phyloP scores from a whole-genome alignment of 2,329 filamentous ascomycete genomes.

The Ophiostoma angusticollis region DNA sequence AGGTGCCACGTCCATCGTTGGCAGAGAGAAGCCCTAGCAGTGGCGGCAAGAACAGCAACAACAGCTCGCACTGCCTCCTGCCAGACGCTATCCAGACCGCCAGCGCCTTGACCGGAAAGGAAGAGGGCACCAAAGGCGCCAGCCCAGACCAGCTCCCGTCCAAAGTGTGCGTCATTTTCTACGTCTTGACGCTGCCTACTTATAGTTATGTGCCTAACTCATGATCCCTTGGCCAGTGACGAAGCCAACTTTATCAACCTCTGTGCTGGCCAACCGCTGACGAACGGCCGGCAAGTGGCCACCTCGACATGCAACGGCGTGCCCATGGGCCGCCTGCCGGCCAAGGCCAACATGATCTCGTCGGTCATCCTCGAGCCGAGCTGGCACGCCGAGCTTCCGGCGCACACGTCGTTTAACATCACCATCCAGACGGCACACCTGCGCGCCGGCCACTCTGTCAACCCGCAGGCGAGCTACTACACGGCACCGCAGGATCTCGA shows the following conservation, averaged over 20 bases:
- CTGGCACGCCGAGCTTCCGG: constrained; percentile 26
- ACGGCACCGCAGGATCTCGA: constrained; percentile 39
- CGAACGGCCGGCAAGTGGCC: constrained; percentile 39
- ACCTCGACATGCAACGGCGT: constrained; percentile 44
- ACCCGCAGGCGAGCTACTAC: constrained; percentile 41
- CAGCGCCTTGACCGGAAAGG: constrained; percentile 27
- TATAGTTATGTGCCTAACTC: too few relatives aligned
- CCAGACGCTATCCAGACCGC: constrained; percentile 29
- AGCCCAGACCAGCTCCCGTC: constrained; percentile 26
- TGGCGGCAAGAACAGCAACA: too few relatives aligned
- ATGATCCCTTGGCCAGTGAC: too few relatives aligned
- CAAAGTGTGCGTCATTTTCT: constrained; percentile 23
- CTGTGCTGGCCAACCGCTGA: constrained; percentile 39
- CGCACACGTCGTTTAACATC: constrained; percentile 33
- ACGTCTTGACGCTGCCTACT: too few relatives aligned
- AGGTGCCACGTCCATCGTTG: too few relatives aligned
- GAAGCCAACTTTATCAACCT: constrained; percentile 43
- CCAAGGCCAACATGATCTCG: constrained; percentile 39
- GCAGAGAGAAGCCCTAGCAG: too few relatives aligned
- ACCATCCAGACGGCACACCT: constrained; percentile 35
- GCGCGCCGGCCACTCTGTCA: constrained; percentile 39
- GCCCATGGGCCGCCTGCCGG: constrained; percentile 44
- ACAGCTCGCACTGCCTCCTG: constrained; percentile 19
- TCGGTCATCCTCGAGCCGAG: constrained; percentile 35
- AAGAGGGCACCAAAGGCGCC: constrained; percentile 18